These are phyloP conservation scores for Musa beccarii DNA, from an alignment of 176 grass and related monocot genomes.

Conservation along the genomic window DNA sequence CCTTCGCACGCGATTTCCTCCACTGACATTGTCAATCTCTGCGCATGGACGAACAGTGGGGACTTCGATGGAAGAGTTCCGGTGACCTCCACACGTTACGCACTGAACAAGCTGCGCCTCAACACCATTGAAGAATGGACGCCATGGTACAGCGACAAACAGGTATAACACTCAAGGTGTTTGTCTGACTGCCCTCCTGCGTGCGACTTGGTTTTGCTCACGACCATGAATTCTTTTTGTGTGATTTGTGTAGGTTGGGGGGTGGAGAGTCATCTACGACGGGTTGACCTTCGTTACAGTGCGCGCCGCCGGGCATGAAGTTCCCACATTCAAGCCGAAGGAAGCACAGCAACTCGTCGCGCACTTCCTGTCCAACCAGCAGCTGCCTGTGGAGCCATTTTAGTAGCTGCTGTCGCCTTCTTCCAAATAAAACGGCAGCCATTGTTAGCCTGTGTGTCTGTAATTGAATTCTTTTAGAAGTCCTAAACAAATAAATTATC, in stretches of 20 bases:
- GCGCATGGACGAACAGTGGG: neutral
- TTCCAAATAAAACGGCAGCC: no score
- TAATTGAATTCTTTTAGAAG: no score
- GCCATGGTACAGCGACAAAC: slow-evolving; percentile 32
- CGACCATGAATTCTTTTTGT: neutral
- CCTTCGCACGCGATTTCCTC: no score
- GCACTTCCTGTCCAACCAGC: slow-evolving; percentile 4
- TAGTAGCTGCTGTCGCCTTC: no score
- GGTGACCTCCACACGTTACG: neutral
- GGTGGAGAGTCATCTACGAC: slow-evolving; percentile 22
- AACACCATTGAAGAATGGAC: neutral
- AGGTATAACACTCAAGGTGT: slow-evolving; percentile 31
- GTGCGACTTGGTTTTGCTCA: neutral
- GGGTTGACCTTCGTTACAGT: neutral
- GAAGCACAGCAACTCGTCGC: neutral
- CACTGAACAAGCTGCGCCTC: slow-evolving; percentile 1
- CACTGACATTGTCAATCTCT: no score
- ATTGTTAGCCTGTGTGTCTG: no score
- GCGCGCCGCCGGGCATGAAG: neutral
- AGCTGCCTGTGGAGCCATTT: neutral
- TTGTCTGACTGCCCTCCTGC: no score
- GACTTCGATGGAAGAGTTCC: slow-evolving; percentile 14
- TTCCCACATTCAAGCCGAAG: neutral
- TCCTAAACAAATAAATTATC: no score
- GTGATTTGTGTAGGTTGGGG: slow-evolving; percentile 38